Evolutionary conservation across 352 stramenopile genomes (phyloP).

Genomic region (Phytophthora uliginosa): DNA sequence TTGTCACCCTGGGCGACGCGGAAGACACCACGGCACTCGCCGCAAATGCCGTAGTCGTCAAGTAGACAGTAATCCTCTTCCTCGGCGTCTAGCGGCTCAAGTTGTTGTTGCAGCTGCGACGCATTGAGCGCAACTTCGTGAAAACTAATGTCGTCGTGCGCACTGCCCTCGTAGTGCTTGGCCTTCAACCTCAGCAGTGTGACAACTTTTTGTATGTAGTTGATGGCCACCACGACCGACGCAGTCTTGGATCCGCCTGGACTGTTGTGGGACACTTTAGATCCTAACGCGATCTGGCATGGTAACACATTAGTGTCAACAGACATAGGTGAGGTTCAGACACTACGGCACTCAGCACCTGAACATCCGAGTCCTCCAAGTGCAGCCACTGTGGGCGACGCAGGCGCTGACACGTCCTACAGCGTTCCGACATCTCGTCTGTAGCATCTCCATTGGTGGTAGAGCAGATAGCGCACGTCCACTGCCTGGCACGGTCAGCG

Average conservation of each 20-base stretch:
- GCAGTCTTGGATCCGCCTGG: slow-evolving; percentile 17
- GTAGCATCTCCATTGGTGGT: slow-evolving; percentile 1
- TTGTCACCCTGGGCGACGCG: slow-evolving; percentile 44
- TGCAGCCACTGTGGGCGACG: slow-evolving; percentile 40
- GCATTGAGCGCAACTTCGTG: slow-evolving; percentile 37
- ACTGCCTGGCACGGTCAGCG: background rate
- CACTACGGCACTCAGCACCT: slow-evolving; percentile 27
- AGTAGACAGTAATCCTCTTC: slow-evolving; percentile 28
- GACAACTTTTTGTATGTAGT: slow-evolving; percentile 29
- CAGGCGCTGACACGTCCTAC: slow-evolving; percentile 30
- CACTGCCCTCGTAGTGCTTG: slow-evolving; percentile 6
- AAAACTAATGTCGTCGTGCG: slow-evolving; percentile 24
- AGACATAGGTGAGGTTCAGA: background rate
- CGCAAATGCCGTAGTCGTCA: slow-evolving; percentile 55
- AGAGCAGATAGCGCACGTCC: slow-evolving; percentile 27
- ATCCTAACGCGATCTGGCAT: slow-evolving; percentile 33
- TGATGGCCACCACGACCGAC: slow-evolving; percentile 34
- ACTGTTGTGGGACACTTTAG: slow-evolving; percentile 26
- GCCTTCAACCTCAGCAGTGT: slow-evolving; percentile 27
- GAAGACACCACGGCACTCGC: slow-evolving; percentile 61
- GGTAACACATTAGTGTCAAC: background rate
- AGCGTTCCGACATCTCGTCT: background rate
- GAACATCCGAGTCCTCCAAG: slow-evolving; percentile 24
- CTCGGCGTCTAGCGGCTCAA: slow-evolving; percentile 34
- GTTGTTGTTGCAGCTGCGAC: slow-evolving; percentile 38